These are phyloP conservation scores for Oryza glaberrima DNA, from an alignment of 176 grass and related monocot genomes.

Conservation along the genomic window DNA sequence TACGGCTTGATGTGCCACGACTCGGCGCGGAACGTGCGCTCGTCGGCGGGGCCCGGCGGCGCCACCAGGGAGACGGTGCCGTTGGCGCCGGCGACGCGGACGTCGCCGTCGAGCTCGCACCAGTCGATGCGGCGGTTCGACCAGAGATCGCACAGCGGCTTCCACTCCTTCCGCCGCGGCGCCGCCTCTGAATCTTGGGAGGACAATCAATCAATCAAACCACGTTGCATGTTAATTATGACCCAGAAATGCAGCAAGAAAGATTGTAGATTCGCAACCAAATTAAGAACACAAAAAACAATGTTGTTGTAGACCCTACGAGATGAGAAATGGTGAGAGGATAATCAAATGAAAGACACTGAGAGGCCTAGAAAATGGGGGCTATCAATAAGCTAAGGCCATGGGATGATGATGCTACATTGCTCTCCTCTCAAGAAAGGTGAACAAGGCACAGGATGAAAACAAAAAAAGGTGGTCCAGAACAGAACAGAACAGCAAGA, in stretches of 20 bases:
- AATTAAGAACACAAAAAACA: not conserved
- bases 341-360: not conserved
- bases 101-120: conserved; percentile 82
- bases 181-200: conserved; percentile 12
- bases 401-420: conserved; percentile 32
- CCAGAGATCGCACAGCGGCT: conserved; percentile 65
- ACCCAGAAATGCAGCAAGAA: not conserved
- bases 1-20: conserved; percentile 69
- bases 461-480: conserved; percentile 38
- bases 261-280: not conserved
- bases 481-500: conserved; percentile 1
- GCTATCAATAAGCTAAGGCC: conserved; percentile 16
- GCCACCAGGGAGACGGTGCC: conserved; percentile 56
- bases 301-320: conserved; percentile 13
- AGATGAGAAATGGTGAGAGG: not conserved
- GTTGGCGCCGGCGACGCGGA: conserved; percentile 56
- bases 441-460: not conserved
- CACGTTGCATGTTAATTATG: conserved; percentile 37
- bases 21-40: conserved; percentile 53
- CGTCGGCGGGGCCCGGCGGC: not conserved
- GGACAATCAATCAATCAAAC: conserved; percentile 5
- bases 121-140: conserved; percentile 79
- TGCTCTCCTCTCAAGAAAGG: conserved; percentile 53
- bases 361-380: conserved; percentile 28
- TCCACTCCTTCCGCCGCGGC: conserved; percentile 50